Percentiles rank a stretch among this genome's conserved stretches.
phyloP scores from a whole-genome alignment of 2,329 filamentous ascomycete species.

The Bipolaris victoriae region DNA sequence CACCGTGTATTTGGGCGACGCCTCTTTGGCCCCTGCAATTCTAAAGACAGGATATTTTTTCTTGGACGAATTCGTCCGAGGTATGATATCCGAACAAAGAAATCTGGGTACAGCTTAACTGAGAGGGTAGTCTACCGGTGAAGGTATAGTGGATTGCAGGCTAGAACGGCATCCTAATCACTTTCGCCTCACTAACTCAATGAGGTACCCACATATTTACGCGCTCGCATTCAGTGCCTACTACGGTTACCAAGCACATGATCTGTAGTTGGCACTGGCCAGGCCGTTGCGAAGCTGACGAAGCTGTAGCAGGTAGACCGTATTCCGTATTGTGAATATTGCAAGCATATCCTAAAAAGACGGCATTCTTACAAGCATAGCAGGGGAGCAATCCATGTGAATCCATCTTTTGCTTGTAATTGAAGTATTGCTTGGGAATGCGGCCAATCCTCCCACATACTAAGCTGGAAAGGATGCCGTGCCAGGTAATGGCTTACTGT shows the following conservation, averaged over 20 bases:
- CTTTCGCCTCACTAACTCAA: neutral
- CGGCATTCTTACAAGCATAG: neutral
- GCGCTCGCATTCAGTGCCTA: neutral
- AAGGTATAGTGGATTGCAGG: neutral
- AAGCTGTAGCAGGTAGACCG: neutral
- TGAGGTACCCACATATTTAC: neutral
- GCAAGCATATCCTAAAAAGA: conserved; percentile 3
- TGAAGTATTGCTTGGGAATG: neutral
- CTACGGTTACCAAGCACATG: neutral
- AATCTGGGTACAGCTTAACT: neutral
- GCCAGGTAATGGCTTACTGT: conserved; percentile 1
- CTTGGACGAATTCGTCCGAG: neutral
- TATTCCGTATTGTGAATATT: neutral
- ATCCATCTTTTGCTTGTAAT: neutral
- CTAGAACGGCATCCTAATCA: neutral
- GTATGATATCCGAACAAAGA: neutral
- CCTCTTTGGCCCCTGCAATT: neutral
- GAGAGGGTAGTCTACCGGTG: neutral
- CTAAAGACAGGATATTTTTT: neutral
- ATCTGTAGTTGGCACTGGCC: neutral
- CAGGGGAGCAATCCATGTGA: neutral
- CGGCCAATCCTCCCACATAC: neutral
- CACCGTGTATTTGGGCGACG: neutral
- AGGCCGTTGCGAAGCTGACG: neutral
- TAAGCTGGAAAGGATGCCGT: conserved; percentile 2